phyloP scores from a whole-genome alignment of 2,329 filamentous ascomycete genomes.

The Cladosporium sp. region DNA sequence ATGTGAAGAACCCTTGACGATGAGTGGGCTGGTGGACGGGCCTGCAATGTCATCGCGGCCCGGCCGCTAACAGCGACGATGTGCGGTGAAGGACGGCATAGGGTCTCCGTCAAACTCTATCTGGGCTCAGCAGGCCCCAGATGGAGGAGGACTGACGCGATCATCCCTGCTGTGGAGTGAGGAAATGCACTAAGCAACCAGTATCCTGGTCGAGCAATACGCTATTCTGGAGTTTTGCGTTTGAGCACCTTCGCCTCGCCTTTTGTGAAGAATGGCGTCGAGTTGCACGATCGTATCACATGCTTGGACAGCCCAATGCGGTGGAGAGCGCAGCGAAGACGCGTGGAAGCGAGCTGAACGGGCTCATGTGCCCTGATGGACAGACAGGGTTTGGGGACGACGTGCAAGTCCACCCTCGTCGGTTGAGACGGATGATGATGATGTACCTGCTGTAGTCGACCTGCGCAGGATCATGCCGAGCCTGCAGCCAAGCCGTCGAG shows the following conservation, averaged over 20 bases:
- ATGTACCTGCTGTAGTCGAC: no score
- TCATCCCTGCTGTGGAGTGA: background rate
- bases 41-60: conserved; percentile 8
- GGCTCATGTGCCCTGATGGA: background rate
- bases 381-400: background rate
- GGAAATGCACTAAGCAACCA: background rate
- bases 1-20: background rate
- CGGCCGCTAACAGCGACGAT: background rate
- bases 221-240: no score
- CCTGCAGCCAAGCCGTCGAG: background rate
- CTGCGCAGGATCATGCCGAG: background rate
- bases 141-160: background rate
- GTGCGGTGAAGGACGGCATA: background rate
- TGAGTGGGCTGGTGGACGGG: background rate
- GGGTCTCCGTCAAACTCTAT: conserved; percentile 1
- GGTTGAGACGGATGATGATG: no score
- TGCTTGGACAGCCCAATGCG: background rate
- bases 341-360: background rate
- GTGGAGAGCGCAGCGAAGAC: background rate
- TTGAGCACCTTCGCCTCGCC: no score
- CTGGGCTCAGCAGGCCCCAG: background rate
- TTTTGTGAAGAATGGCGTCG: background rate
- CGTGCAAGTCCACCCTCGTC: no score
- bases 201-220: background rate
- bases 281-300: background rate